phyloP scores from a whole-genome alignment of 148 eudicot genomes.

The Silene conica region DNA sequence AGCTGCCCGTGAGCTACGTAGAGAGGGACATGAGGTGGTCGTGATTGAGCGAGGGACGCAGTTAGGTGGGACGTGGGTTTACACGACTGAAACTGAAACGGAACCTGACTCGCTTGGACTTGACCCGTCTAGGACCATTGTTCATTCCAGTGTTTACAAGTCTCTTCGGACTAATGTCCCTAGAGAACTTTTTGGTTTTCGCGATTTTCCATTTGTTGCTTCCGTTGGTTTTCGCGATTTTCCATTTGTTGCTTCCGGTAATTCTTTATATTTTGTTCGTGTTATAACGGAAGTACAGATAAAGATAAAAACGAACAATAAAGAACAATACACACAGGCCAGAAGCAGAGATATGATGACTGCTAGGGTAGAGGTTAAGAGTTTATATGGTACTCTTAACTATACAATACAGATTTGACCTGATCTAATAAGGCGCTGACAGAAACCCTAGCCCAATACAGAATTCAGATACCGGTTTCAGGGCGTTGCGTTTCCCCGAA shows the following conservation, averaged over 20 bases:
- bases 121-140: conserved; percentile 43
- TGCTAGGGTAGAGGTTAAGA: too few relatives aligned
- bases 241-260: conserved; percentile 50
- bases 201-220: conserved; percentile 56
- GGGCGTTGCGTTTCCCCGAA: too few relatives aligned
- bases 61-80: conserved; percentile 75
- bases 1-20: conserved; percentile 68
- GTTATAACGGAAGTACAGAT: too few relatives aligned
- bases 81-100: conserved; percentile 42
- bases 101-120: conserved; percentile 65
- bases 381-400: too few relatives aligned
- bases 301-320: too few relatives aligned
- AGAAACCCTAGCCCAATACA: too few relatives aligned
- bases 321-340: too few relatives aligned
- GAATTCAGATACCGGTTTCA: too few relatives aligned
- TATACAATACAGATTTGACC: too few relatives aligned
- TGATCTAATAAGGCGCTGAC: too few relatives aligned
- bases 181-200: conserved; percentile 71
- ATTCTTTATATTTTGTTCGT: neutral
- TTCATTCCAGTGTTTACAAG: conserved; percentile 65
- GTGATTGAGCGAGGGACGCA: conserved; percentile 52
- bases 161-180: conserved; percentile 75
- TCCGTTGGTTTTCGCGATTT: conserved; percentile 63
- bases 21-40: conserved; percentile 68
- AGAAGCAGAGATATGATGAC: too few relatives aligned